Base-by-base conservation (phyloP, 352 stramenopile genomes). In the Pythium aristosporum region DNA sequence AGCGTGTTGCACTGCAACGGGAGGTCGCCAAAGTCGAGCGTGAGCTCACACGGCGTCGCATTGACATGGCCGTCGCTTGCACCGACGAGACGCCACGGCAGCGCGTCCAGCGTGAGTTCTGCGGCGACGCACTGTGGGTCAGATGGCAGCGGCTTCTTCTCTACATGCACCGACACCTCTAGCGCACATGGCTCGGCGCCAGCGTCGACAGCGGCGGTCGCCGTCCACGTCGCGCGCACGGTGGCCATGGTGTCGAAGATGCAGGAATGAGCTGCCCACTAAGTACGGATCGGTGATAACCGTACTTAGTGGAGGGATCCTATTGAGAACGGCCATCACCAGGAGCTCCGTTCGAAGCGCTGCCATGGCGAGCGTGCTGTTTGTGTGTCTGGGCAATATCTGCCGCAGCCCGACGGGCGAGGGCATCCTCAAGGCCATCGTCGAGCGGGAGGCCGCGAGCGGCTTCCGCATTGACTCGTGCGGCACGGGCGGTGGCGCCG, bases 371-470 rank as follows among this genome's bases (percentile, higher is more conserved):
- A 83, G 76, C 51, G 87, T 97, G 57, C 50, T 96, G 64, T 97
- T 97, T 56, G 87, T 97, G 55, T 97, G 89, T 63, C 74, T 97
- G 41, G 89, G 89, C 44, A 97, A 97, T 51, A 96, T 97, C 57
- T 96, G 88, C 73, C 87, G 89, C 37, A 94, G 82, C 57, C 85
- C 87, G 8, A 71, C 84, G 28, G 89, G 79, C 34, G 89, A 96
- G 58, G 88, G 78, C 9, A 82, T 96, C 42, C 87, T 97, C 66
- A 90, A 91, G 61, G 74, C 75, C n/a, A 81, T 96, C 21, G 84
- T 93, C 41, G 74, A 73, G 13, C 68, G 67, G 9, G 36, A 67
- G 16, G 67, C 63, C 43, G 69, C 68, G 28, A 34, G 58, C 0
- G 66, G 61, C 9, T 91, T 91, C 58, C 68, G 61, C 52, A 80